Evolutionary conservation across 1,139 yeast species (phyloP), one percentile per base, ranked within the genome.

Genomic region (Saccharomycopsis hybrid): DNA sequence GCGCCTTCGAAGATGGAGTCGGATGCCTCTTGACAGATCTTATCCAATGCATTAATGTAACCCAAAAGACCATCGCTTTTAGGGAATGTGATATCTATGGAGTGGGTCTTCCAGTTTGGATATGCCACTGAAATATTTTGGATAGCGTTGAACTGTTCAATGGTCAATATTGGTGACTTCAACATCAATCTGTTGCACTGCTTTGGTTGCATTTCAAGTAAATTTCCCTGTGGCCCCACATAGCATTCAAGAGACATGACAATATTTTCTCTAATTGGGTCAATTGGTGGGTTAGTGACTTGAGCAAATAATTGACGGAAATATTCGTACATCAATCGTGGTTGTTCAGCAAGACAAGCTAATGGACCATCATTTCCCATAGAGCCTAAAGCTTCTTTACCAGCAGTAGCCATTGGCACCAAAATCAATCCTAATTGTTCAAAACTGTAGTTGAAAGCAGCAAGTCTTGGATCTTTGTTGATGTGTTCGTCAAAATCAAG

Each of bases 331-430:
- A 88, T 73, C 58, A 92, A 72, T 59, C 85, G 85, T 46, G 98
- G 97, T 68, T 89, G 95, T 63, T 87, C 92, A 45, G 96, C 85
- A 58, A 92, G 72, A 70, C 98, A 92, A 1, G 98, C 97, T 59
- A 92, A 75, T n/a, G 97, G 95, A 53, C 92, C 82, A 65, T 92
- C 98, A 65, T 90, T 90, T 76, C 98, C 98, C 98, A 92, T 92
- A 11, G 97, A 89, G 31, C 98, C 97, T 53, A 92, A 76, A 4
- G 97, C 90, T 70, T 92, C 98, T 63, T 89, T 89, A 55, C 92
- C 96, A 60, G 80, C 85, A 43, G 75, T 63, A 42, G 95, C 97
- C 98, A 92, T 92, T 57, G 97, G 97, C 5, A 87, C 95, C 59
- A 92, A 73, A 43, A 92, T 72, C 55, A 87, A 68, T 42, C 88